These are phyloP conservation scores for Globisporangium mamillatum DNA, from an alignment of 352 stramenopile species.

Conservation along the genomic window DNA sequence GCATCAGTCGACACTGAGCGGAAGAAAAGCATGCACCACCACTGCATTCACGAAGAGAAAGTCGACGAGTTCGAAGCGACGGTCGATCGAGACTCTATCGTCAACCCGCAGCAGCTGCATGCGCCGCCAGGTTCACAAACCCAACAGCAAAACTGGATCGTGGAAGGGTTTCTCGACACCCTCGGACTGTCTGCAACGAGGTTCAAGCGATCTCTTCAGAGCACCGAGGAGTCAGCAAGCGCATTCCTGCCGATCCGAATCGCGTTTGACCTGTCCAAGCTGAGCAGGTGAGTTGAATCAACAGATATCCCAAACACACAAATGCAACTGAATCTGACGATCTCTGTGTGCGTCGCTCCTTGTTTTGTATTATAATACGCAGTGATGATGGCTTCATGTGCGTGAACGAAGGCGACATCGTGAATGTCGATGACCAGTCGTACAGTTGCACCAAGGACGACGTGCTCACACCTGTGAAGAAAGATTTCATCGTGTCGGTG, in stretches of 20 bases:
- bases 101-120: constrained; percentile 24
- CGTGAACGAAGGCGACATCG: constrained; percentile 37
- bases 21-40: constrained; percentile 24
- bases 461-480: constrained; percentile 62
- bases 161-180: constrained; percentile 42
- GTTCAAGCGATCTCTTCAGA: constrained; percentile 6
- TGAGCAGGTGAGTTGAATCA: constrained; percentile 36
- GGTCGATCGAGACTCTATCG: constrained; percentile 37
- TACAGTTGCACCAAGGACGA: constrained; percentile 57
- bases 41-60: constrained; percentile 74
- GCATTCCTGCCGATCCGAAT: constrained; percentile 74
- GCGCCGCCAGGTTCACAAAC: constrained; percentile 13
- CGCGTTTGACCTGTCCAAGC: constrained; percentile 73
- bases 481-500: constrained; percentile 65
- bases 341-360: background rate
- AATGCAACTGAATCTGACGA: background rate
- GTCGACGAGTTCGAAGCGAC: constrained; percentile 41
- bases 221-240: constrained; percentile 12
- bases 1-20: background rate
- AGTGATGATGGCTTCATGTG: constrained; percentile 71
- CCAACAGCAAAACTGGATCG: constrained; percentile 21
- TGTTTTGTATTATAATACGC: constrained; percentile 1
- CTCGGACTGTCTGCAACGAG: constrained; percentile 29
- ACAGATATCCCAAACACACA: background rate
- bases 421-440: constrained; percentile 42